These are phyloP conservation scores for Geranium rotundifolium DNA, from an alignment of 345 rosid genomes.

Conservation along the genomic window DNA sequence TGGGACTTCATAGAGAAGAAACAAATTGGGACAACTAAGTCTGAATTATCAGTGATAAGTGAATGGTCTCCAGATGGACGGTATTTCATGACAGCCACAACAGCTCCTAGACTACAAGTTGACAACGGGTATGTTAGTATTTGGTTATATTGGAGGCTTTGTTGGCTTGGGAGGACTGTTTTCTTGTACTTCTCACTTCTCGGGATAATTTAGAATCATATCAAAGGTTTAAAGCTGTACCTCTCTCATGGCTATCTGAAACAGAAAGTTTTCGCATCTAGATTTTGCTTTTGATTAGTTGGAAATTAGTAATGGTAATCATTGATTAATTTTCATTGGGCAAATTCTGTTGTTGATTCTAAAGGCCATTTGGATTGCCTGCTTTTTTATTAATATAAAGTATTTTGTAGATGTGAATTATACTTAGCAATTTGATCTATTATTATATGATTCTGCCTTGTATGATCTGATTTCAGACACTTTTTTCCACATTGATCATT, in stretches of 20 bases:
- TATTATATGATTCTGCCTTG: not conserved
- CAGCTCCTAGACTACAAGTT: conserved; percentile 89
- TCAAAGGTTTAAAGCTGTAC: not conserved
- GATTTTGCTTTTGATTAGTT: not conserved
- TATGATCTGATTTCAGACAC: not conserved
- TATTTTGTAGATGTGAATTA: not conserved
- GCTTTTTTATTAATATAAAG: too few species aligned
- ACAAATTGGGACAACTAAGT: conserved; percentile 63
- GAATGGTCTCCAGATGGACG: conserved; percentile 95
- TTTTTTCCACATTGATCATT: conserved; percentile 1
- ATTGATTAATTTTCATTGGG: not conserved
- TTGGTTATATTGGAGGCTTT: conserved; percentile 4
- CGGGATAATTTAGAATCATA: not conserved
- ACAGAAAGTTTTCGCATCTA: not conserved
- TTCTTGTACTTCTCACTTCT: too few species aligned
- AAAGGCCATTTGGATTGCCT: not conserved
- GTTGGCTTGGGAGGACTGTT: not conserved
- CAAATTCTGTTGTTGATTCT: not conserved
- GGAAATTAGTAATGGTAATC: not conserved
- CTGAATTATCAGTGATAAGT: conserved; percentile 79
- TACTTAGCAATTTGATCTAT: not conserved
- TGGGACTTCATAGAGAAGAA: conserved; percentile 71
- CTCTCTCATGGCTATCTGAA: not conserved
- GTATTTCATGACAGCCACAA: conserved; percentile 90
- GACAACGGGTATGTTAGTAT: conserved; percentile 70